Conservation (phyloP, 23 red algal genomes). For the Chondrus crispus region DNA sequence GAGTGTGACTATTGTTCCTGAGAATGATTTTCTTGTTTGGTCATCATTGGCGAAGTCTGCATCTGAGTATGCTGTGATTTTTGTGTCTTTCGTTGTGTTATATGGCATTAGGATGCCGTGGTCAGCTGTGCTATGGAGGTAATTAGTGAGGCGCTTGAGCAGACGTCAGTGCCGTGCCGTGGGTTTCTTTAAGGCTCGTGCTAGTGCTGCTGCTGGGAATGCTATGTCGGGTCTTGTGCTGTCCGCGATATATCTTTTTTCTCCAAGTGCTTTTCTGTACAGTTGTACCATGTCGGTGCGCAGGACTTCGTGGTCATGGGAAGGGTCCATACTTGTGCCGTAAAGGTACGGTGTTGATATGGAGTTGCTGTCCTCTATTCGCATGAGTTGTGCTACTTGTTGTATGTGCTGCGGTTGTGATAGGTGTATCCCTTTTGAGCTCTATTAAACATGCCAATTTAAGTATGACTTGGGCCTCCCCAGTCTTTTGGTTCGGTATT, state of each 20-base stretch:
- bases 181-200: neutral
- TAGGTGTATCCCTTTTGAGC: neutral
- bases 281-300: neutral
- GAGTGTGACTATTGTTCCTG: too few relatives aligned
- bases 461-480: neutral
- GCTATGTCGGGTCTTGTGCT: neutral
- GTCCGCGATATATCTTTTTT: neutral
- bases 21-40: too few relatives aligned
- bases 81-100: neutral
- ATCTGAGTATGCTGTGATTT: too few relatives aligned
- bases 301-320: neutral
- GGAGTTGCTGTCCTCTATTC: neutral
- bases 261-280: neutral
- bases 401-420: neutral
- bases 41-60: too few relatives aligned
- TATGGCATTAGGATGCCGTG: neutral
- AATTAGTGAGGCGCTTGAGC: neutral
- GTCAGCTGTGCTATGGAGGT: neutral
- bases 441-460: neutral
- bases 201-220: neutral
- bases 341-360: neutral
- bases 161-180: neutral
- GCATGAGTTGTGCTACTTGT: neutral
- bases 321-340: neutral
- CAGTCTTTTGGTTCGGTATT: neutral